These are phyloP conservation scores for Pseudopediastrum boryanum DNA, from an alignment of 139 green algal genomes.

Conservation along the genomic window DNA sequence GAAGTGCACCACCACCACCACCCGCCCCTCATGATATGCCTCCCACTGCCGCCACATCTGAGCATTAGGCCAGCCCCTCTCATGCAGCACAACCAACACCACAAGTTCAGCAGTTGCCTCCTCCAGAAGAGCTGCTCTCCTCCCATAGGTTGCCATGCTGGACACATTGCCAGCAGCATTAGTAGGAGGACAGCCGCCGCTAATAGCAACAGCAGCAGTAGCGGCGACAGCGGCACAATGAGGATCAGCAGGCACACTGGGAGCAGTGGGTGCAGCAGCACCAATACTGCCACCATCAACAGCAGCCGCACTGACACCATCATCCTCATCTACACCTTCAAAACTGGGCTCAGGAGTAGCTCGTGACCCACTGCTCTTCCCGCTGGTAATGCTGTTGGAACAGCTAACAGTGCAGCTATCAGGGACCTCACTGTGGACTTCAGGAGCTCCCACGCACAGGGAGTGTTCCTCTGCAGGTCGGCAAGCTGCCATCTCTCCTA, in stretches of 20 bases:
- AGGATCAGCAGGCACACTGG: too few species aligned
- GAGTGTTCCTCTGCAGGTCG: neutral
- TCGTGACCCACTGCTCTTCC: neutral
- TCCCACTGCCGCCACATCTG: conserved; percentile 26
- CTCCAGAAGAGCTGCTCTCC: too few species aligned
- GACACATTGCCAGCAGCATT: too few species aligned
- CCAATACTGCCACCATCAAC: too few species aligned
- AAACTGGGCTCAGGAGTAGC: neutral
- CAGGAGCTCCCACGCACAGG: neutral
- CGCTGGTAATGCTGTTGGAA: neutral
- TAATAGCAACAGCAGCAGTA: too few species aligned
- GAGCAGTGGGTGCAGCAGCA: too few species aligned
- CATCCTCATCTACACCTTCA: too few species aligned
- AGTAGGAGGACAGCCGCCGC: too few species aligned
- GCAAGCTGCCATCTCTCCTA: neutral
- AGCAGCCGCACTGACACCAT: too few species aligned
- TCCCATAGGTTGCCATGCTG: too few species aligned
- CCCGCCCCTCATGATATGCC: neutral
- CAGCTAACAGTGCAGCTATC: neutral
- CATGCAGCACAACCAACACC: conserved; percentile 30
- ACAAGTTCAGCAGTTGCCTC: conserved; percentile 19
- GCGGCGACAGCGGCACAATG: too few species aligned
- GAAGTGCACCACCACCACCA: conserved; percentile 29
- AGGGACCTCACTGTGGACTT: neutral
- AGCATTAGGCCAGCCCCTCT: conserved; percentile 9